Evolutionary conservation across 129 eudicot genomes (phyloP), one percentile per base, ranked within the genome.

Genomic region (Artemisia annua): DNA sequence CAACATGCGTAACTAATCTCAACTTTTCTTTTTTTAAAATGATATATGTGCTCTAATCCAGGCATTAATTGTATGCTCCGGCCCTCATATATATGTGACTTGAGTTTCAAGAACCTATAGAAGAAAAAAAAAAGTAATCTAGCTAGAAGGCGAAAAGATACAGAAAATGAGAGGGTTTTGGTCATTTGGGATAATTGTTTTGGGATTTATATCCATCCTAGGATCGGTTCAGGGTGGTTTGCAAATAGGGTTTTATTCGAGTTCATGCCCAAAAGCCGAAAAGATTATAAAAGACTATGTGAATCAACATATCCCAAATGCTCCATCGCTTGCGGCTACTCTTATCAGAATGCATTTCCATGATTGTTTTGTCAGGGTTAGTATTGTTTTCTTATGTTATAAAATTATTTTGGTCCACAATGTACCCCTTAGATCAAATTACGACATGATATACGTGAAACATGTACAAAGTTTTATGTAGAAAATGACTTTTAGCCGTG

Each of bases 341-440:
- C 78, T 87, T 11, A 64, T 91, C 7, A 78, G 95, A 75, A 85
- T 91, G 91, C 86, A 82, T 61, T 91, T 91, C 55, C 97, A 88
- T 76, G 97, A 91, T 66, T 91, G 97, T 63, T 91, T 91, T 28
- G 97, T 91, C 48, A 75, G 95, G 91, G 97, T 91, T 17, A 3
- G 73, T 53, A 13, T 71, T 12, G 4, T 44, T 35, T 35, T 35
- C 43, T 35, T 5, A 6, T 35, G 43, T 35, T 35, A 35, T 35
- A 35, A 35, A 35, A 35, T 35, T 5, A 35, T 35, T 35, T 8
- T 6, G 43, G 43, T 35, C 43, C 43, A 35, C 8, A 35, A 35
- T 35, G 43, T 6, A 35, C 43, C 43, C 46, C 11, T 39, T 39
- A 39, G 11, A 39, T 39, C 46, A 39, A 7, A 35, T 9, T 5